Evolutionary conservation across 495 filamentous ascomycete species (phyloP).

Genomic region (Jackrogersella multiformis): DNA sequence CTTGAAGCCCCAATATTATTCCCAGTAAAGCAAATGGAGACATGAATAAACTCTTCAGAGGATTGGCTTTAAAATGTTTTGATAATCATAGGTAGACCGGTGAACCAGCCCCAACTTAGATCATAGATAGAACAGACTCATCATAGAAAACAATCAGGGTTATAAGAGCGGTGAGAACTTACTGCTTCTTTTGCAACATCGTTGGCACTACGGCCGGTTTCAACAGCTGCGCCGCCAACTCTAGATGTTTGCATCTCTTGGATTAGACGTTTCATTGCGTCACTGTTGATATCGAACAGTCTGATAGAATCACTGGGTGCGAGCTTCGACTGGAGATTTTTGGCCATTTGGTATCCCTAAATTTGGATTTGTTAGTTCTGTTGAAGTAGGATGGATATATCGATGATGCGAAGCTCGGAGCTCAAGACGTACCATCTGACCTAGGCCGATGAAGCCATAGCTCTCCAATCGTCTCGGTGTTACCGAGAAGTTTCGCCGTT

Average conservation of each 20-base stretch:
- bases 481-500: slow-evolving; percentile 65
- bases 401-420: not conserved
- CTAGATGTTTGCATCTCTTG: slow-evolving; percentile 64
- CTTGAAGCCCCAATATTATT: slow-evolving; percentile 17
- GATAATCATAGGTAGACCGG: slow-evolving; percentile 61
- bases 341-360: slow-evolving; percentile 85
- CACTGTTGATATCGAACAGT: slow-evolving; percentile 78
- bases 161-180: slow-evolving; percentile 51
- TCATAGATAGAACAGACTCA: slow-evolving; percentile 69
- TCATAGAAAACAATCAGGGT: slow-evolving; percentile 48
- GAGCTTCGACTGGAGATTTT: slow-evolving; percentile 81
- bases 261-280: slow-evolving; percentile 66
- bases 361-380: slow-evolving; percentile 5
- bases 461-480: slow-evolving; percentile 64
- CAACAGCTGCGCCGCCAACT: slow-evolving; percentile 60
- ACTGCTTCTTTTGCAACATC: slow-evolving; percentile 79
- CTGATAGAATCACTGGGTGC: slow-evolving; percentile 72
- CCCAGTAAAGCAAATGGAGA: not conserved
- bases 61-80: slow-evolving; percentile 67
- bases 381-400: slow-evolving; percentile 11
- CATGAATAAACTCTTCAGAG: slow-evolving; percentile 60
- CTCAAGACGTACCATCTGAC: slow-evolving; percentile 77
- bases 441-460: slow-evolving; percentile 87
- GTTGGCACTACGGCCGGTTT: slow-evolving; percentile 64
- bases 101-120: slow-evolving; percentile 64